Conservation (phyloP, 129 eudicot genomes). For the Flaveria ramosissima region DNA sequence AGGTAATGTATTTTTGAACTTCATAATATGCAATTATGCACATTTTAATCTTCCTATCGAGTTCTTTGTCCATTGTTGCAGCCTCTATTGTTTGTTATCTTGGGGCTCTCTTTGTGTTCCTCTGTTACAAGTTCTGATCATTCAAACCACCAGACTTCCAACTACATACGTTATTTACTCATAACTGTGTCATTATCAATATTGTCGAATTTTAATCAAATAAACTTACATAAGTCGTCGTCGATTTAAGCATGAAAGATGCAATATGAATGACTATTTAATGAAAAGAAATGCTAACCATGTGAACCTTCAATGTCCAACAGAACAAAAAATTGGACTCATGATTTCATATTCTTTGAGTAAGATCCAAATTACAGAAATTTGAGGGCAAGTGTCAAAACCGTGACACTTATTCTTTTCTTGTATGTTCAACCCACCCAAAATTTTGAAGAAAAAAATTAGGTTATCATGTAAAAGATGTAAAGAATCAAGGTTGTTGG, state of each 20-base stretch:
- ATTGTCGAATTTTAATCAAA: background rate
- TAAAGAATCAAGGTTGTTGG: conserved; percentile 27
- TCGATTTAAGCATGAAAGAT: background rate
- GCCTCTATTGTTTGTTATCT: no score
- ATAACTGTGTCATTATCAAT: background rate
- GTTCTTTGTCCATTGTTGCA: no score
- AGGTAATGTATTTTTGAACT: no score
- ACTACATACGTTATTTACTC: no score
- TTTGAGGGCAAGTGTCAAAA: conserved; percentile 33
- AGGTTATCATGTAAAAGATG: conserved; percentile 25
- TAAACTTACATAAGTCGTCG: background rate
- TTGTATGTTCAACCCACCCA: conserved; percentile 26
- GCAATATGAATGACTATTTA: background rate
- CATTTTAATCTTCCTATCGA: no score
- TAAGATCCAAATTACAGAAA: conserved; percentile 27
- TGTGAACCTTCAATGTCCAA: background rate
- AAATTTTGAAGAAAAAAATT: background rate
- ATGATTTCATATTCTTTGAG: conserved; percentile 25
- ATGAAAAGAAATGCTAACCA: background rate
- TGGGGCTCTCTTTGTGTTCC: no score
- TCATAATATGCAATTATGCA: no score
- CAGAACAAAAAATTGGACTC: conserved; percentile 2
- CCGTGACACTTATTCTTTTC: conserved; percentile 21
- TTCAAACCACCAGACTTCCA: no score
- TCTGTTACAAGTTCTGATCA: no score